Percentiles rank a stretch among this genome's conserved stretches.
Conservation (phyloP, 202 grass and related monocot genomes). For the Panicum virgatum region DNA sequence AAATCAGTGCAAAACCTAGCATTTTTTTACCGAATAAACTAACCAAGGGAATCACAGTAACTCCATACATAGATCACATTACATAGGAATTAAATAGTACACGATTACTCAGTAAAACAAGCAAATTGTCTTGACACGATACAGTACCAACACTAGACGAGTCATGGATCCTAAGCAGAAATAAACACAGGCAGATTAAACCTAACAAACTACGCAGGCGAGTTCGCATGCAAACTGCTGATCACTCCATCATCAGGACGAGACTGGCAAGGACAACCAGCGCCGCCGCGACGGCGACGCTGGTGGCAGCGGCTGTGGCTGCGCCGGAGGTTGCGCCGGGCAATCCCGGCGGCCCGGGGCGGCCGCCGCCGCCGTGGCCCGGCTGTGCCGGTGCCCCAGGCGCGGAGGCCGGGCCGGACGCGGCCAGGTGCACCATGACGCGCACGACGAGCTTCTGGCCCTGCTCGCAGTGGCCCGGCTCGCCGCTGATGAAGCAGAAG, state of each 20-base stretch:
- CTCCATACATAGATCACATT: not conserved
- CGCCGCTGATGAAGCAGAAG: constrained; percentile 86
- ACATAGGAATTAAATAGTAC: not conserved
- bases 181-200: not conserved
- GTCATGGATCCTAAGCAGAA: not conserved
- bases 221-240: not conserved
- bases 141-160: not conserved
- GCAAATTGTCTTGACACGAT: not conserved
- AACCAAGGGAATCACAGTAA: not conserved
- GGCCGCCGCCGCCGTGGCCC: not conserved
- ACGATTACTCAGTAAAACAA: not conserved
- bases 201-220: not conserved
- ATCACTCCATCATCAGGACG: not conserved
- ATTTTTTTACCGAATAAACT: not conserved
- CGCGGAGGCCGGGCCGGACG: not conserved
- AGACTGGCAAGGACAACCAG: not conserved
- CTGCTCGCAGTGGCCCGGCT: constrained; percentile 60
- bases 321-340: not conserved
- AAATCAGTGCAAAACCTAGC: not conserved
- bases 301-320: not conserved
- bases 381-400: not conserved
- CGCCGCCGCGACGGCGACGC: not conserved
- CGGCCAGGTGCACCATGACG: constrained; percentile 45
- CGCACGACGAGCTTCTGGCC: constrained; percentile 71
- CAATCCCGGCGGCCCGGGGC: not conserved